Evolutionary conservation across 75 land plant genomes (phyloP).

Genomic region (Picea sitchensis): DNA sequence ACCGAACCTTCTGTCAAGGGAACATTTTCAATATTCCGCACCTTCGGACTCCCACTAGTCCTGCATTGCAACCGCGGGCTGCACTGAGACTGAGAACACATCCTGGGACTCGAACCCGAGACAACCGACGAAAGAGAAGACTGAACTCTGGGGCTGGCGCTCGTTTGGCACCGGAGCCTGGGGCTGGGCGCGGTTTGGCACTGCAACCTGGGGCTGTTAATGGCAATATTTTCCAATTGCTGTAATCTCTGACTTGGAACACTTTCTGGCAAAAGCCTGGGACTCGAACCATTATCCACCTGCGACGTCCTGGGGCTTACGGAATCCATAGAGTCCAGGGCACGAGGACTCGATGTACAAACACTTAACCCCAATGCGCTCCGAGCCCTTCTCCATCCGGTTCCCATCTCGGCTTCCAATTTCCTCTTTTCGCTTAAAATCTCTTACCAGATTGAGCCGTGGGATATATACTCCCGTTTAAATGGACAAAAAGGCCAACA

Average conservation of each 20-base stretch:
- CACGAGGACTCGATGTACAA: conserved; percentile 27
- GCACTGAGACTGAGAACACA: conserved; percentile 7
- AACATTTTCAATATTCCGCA: conserved; percentile 6
- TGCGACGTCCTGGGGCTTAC: not conserved
- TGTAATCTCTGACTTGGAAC: not conserved
- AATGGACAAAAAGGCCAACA: not conserved
- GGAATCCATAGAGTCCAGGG: conserved; percentile 9
- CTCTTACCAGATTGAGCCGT: not conserved
- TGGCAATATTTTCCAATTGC: conserved; percentile 2
- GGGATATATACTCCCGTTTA: not conserved
- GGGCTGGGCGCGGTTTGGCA: conserved; percentile 23
- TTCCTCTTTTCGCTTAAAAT: not conserved
- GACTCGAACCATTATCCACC: not conserved
- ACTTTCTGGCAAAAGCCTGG: not conserved
- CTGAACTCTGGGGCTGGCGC: conserved; percentile 1
- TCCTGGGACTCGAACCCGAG: conserved; percentile 10
- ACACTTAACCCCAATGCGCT: conserved; percentile 30
- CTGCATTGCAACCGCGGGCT: conserved; percentile 33
- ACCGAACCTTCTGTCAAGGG: conserved; percentile 12
- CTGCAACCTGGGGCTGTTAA: conserved; percentile 31
- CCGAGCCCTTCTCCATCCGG: conserved; percentile 68
- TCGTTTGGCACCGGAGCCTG: conserved; percentile 22
- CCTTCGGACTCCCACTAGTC: conserved; percentile 18
- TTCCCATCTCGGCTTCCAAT: conserved; percentile 33
- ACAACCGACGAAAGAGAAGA: not conserved